Base-by-base conservation (phyloP, 495 filamentous ascomycete genomes). In the Tuber borchii region DNA sequence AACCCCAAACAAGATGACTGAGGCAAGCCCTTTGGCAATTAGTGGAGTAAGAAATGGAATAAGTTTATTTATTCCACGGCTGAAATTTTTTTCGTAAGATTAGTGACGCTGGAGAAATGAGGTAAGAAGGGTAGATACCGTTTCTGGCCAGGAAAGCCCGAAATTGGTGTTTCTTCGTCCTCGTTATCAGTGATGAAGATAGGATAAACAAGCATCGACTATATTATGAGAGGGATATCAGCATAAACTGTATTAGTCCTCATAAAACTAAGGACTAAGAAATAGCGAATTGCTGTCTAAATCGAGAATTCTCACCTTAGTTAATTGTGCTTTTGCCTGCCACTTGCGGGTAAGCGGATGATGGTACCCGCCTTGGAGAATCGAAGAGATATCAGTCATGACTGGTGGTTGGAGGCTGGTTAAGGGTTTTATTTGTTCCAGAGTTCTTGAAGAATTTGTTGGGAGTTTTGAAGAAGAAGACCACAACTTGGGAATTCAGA, bases 181-280 rank as follows among this genome's bases (percentile, higher is more conserved):
- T 93, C 91, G 74, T 92, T 89, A 84, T 98, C 95, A 75, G 95
- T 95, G 78, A 99, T 91, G 86, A 99, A 99, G 68, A 99, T 88
- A 3, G 95, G 95, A 84, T 96, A 97, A 72, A 99, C 97, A 79
- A 99, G 89, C 95, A 98, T 98, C 45, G 94, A 94, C 95, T 97
- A 79, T 5, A 65, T 34, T 37, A 46, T 39, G 43, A 37, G 37
- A 39, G 70, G 19, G 72, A 34, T 61, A 65, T 75, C 17, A 74
- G 73, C n/a, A 65, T 17, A 34, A 22, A 45, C 40, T 65, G 26
- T 56, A 42, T 2, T 19, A 10, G 14, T 19, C 65, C 65, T 45
- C n/a, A 51, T 40, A 70, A 26, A 46, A 69, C 40, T 10, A 10
- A 42, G 40, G 46, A n/a, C 26, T 10, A 61, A 71, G 22, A 71